Evolutionary conservation across 2,329 filamentous ascomycete species (phyloP), one percentile per base, ranked within the genome.

Genomic region (Dactylellina cionopaga): DNA sequence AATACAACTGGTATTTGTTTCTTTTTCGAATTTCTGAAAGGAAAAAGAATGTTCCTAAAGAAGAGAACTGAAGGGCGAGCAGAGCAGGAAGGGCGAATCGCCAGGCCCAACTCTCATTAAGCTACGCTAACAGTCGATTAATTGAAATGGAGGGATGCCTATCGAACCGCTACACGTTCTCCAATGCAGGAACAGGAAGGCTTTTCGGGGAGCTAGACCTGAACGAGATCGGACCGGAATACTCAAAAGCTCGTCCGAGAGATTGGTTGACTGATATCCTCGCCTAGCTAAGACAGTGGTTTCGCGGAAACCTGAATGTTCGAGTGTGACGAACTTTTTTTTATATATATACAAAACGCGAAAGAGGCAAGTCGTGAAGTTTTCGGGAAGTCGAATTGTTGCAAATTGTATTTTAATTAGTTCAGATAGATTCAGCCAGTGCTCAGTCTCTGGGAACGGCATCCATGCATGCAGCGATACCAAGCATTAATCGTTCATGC

Each of bases 331-430:
- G 41, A 58, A 51, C 51, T 43, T 54, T 58, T 58, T 66, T 44
- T 55, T 55, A 41, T 66, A 66, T 66, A 58, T 66, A 25, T 41
- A n/a, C n/a, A 31, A 9, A 27, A 35, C 24, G 47, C 66, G 22
- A 71, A 71, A 71, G 47, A 64, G 66, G 66, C 31, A 71, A 71
- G 66, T 71, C 66, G 49, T 59, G 59, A 63, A 63, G 55, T 15
- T 60, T 71, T 71, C 54, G 55, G 66, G 66, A 63, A 71, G 58
- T 52, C 56, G 66, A 58, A 22, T 56, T 63, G 58, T 71, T 71
- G 66, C 58, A 71, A 58, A 63, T 71, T 62, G 56, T 31, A 55
- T 60, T 66, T 69, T 54, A 69, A 71, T 70, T 70, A 62, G 56
- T 58, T 64, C 51, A 56, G 51, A 60, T 69, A 55, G 63, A 56